phyloP scores from a whole-genome alignment of 2,329 filamentous ascomycete species.

The Nemania sp. region DNA sequence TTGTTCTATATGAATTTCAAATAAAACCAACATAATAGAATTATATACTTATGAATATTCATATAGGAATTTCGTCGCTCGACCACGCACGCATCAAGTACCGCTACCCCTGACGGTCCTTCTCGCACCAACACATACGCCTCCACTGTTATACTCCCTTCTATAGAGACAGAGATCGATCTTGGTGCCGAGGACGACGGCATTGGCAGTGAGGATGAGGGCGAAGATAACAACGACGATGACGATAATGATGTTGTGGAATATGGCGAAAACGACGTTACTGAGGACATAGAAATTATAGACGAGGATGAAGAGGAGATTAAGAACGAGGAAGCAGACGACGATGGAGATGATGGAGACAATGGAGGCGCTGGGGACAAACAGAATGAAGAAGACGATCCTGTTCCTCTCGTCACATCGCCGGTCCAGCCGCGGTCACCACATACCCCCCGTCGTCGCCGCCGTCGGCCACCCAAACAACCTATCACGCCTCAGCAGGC shows the following conservation, averaged over 20 bases:
- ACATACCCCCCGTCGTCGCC: slow-evolving; percentile 5
- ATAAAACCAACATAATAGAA: too few relatives aligned
- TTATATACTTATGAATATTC: too few relatives aligned
- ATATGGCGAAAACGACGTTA: background rate
- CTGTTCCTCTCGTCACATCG: background rate
- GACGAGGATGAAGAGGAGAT: background rate
- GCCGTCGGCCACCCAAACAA: slow-evolving; percentile 13
- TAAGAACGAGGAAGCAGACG: background rate
- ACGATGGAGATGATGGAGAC: too few relatives aligned
- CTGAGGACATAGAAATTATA: background rate
- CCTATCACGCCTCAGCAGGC: slow-evolving; percentile 28
- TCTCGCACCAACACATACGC: background rate
- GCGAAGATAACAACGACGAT: background rate
- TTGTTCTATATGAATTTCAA: too few relatives aligned
- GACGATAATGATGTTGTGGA: background rate
- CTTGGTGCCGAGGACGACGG: background rate
- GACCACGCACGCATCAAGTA: too few relatives aligned
- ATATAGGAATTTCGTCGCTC: too few relatives aligned
- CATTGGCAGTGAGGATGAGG: background rate
- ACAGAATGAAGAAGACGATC: too few relatives aligned
- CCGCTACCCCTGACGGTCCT: background rate
- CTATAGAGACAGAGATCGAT: slow-evolving; percentile 33
- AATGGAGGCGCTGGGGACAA: too few relatives aligned
- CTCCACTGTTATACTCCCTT: slow-evolving; percentile 25
- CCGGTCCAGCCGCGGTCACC: background rate